A percentile compares a stretch with the other conserved stretches of the same genome.
Conservation (phyloP, 1,284 basidiomycete genomes). For the Schizophyllum amplum region DNA sequence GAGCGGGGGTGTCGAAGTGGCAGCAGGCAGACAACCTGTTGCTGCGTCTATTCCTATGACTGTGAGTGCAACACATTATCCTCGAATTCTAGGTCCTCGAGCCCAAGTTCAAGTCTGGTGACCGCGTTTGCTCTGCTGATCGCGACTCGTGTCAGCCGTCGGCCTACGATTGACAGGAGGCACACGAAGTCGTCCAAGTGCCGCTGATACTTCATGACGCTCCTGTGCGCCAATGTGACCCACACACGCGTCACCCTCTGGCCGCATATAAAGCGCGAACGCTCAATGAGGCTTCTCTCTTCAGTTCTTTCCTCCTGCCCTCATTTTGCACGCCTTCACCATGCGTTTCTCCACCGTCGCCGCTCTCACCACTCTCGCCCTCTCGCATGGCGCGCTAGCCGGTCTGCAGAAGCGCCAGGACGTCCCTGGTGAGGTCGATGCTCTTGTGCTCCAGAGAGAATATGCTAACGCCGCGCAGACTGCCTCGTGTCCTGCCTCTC, state of each 20-base stretch:
- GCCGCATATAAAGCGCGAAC: not conserved
- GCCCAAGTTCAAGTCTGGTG: no score
- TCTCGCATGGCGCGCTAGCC: not conserved
- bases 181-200: not conserved
- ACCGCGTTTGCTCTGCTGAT: no score
- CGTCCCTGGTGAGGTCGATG: not conserved
- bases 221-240: not conserved
- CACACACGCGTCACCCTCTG: not conserved
- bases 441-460: not conserved
- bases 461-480: slow-evolving; percentile 1
- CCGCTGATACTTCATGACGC: not conserved
- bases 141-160: no score
- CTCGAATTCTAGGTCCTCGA: no score
- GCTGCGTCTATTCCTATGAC: no score
- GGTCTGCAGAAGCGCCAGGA: not conserved
- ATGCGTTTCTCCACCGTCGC: not conserved
- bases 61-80: no score
- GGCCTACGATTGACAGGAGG: not conserved
- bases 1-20: no score
- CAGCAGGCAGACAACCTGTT: no score
- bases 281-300: not conserved
- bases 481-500: slow-evolving; percentile 10
- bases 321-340: not conserved
- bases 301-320: not conserved
- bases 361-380: not conserved